phyloP scores from a whole-genome alignment of 768 basidiomycete species.

The Gloeostereum incarnatum region DNA sequence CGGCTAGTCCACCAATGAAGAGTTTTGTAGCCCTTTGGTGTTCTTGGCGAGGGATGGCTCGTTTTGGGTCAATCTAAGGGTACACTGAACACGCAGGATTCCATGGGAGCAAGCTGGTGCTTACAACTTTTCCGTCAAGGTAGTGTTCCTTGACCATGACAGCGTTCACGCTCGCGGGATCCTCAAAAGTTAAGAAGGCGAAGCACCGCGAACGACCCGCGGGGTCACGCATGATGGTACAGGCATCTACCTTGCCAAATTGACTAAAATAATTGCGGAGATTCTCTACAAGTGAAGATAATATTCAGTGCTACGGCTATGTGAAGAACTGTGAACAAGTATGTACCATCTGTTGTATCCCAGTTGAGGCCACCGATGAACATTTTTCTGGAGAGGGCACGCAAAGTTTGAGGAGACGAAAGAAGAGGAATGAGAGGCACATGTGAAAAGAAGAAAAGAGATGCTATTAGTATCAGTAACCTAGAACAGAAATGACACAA shows the following conservation, averaged over 20 bases:
- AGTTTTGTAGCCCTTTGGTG: slow-evolving; percentile 90
- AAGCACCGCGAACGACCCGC: slow-evolving; percentile 94
- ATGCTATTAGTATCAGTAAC: slow-evolving; percentile 76
- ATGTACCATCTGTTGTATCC: slow-evolving; percentile 98
- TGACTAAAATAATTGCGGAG: slow-evolving; percentile 86
- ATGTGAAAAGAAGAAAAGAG: slow-evolving; percentile 32
- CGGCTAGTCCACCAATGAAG: slow-evolving; percentile 92
- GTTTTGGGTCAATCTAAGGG: slow-evolving; percentile 94
- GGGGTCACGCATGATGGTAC: slow-evolving; percentile 98
- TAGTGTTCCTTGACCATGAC: slow-evolving; percentile 95
- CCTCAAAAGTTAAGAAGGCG: slow-evolving; percentile 94
- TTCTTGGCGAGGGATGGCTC: slow-evolving; percentile 94
- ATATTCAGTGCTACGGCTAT: slow-evolving; percentile 35
- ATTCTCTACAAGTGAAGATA: slow-evolving; percentile 45
- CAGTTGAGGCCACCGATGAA: slow-evolving; percentile 99
- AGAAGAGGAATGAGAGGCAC: slow-evolving; percentile 15
- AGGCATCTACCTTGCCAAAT: slow-evolving; percentile 95
- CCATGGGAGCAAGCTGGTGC: slow-evolving; percentile 23
- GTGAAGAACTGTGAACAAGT: slow-evolving; percentile 25
- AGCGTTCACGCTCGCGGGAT: slow-evolving; percentile 85
- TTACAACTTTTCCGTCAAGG: slow-evolving; percentile 94
- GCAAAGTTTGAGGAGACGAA: slow-evolving; percentile 10
- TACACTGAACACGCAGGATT: slow-evolving; percentile 4
- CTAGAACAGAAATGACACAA: slow-evolving; percentile 64
- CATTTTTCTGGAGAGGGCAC: slow-evolving; percentile 81